Percentiles rank a stretch among this genome's conserved stretches.
Evolutionary conservation across 768 basidiomycete species (phyloP).

Genomic region (Serendipita sp.): DNA sequence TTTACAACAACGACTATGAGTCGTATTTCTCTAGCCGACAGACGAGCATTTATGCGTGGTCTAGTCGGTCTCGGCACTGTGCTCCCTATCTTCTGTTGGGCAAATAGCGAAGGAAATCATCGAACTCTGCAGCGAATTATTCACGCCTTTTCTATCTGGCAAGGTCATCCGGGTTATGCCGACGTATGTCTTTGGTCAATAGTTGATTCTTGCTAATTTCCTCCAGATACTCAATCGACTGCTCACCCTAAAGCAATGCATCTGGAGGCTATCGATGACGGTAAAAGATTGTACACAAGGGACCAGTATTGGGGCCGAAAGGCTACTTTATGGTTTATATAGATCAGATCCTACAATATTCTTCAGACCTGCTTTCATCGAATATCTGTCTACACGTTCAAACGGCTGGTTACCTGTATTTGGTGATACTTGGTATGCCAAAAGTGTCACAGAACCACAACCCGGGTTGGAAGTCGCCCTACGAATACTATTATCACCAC

Average conservation of each 20-base stretch:
- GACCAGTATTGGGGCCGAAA: neutral
- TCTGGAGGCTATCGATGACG: constrained; percentile 2
- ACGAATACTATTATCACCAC: neutral
- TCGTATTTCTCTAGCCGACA: constrained; percentile 22
- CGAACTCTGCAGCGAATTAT: constrained; percentile 48
- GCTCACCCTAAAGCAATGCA: constrained; percentile 29
- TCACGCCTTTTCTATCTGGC: constrained; percentile 49
- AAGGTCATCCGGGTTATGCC: constrained; percentile 50
- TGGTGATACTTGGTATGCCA: neutral
- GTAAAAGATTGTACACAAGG: constrained; percentile 3
- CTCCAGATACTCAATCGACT: constrained; percentile 59
- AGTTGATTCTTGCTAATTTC: constrained; percentile 8
- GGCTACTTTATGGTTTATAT: neutral
- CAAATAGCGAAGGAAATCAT: constrained; percentile 56
- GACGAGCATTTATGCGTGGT: constrained; percentile 47
- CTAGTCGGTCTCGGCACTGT: constrained; percentile 52
- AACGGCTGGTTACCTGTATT: neutral
- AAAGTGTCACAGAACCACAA: neutral
- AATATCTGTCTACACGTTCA: neutral
- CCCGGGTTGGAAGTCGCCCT: neutral
- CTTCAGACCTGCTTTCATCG: neutral
- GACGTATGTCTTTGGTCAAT: constrained; percentile 31
- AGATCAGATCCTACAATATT: neutral
- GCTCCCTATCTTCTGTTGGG: constrained; percentile 61
- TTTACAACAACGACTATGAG: neutral